Evolutionary conservation across 768 basidiomycete genomes (phyloP).

Genomic region (Sarcodon aspratus): DNA sequence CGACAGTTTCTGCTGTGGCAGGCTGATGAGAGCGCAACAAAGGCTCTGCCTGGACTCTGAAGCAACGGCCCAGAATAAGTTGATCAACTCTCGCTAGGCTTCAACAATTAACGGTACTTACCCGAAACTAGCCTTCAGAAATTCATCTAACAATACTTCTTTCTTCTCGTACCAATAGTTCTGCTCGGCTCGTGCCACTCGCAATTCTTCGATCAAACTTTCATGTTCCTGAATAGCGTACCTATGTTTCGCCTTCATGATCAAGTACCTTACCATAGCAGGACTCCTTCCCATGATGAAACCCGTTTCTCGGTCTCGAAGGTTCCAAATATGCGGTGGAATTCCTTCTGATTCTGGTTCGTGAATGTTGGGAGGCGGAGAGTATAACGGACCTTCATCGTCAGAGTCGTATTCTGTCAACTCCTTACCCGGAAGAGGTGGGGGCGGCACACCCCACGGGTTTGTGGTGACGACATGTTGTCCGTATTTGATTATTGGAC

Average conservation of each 20-base stretch:
- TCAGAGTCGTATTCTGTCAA: slow-evolving; percentile 1
- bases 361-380: slow-evolving; percentile 12
- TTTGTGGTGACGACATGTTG: background rate
- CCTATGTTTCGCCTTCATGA: slow-evolving; percentile 67
- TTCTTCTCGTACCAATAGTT: slow-evolving; percentile 45
- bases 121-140: slow-evolving; percentile 42
- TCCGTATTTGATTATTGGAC: background rate
- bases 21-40: background rate
- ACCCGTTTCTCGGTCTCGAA: slow-evolving; percentile 45
- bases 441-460: background rate
- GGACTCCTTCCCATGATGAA: slow-evolving; percentile 63
- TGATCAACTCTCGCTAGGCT: background rate
- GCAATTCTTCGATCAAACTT: slow-evolving; percentile 52
- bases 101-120: slow-evolving; percentile 16
- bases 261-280: slow-evolving; percentile 58
- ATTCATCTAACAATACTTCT: slow-evolving; percentile 45
- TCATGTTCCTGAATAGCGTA: slow-evolving; percentile 62
- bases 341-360: slow-evolving; percentile 26
- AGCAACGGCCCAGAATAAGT: background rate
- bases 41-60: background rate
- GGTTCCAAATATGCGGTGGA: slow-evolving; percentile 39
- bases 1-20: too few species aligned
- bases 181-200: slow-evolving; percentile 38
- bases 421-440: background rate
- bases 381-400: slow-evolving; percentile 7